Conservation (phyloP, 1,139 yeast species). For the Geotrichum macrosporum region DNA sequence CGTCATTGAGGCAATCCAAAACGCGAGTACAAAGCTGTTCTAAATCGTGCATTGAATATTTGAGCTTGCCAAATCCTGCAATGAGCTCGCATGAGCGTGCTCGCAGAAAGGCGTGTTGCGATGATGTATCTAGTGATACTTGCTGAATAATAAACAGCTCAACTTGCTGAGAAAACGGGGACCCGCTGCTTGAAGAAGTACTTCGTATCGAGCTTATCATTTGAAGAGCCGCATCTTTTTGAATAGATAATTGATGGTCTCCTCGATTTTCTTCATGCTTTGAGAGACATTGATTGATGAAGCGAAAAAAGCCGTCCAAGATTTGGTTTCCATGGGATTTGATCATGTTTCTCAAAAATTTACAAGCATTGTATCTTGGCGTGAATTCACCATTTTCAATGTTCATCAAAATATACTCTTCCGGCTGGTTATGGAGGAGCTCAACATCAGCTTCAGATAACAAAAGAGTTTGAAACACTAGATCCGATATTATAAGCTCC, state of each 20-base stretch:
- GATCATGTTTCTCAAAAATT: slow-evolving; percentile 65
- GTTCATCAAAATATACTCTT: slow-evolving; percentile 76
- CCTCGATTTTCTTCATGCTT: slow-evolving; percentile 41
- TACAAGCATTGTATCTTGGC: slow-evolving; percentile 76
- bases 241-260: slow-evolving; percentile 58
- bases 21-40: slow-evolving; percentile 62
- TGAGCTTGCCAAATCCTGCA: slow-evolving; percentile 48
- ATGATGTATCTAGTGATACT: slow-evolving; percentile 67
- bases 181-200: slow-evolving; percentile 49
- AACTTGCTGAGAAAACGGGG: slow-evolving; percentile 62
- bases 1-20: slow-evolving; percentile 51
- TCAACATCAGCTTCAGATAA: slow-evolving; percentile 69
- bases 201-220: slow-evolving; percentile 69
- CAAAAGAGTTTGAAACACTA: slow-evolving; percentile 71
- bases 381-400: slow-evolving; percentile 69
- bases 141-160: slow-evolving; percentile 60
- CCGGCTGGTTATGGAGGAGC: slow-evolving; percentile 81
- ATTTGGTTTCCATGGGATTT: slow-evolving; percentile 61
- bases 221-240: slow-evolving; percentile 76
- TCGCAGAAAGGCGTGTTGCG: slow-evolving; percentile 67
- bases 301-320: slow-evolving; percentile 59
- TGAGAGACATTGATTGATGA: slow-evolving; percentile 55
- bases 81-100: slow-evolving; percentile 82
- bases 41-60: slow-evolving; percentile 38
- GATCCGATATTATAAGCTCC: slow-evolving; percentile 61